Percentiles rank a stretch among this genome's conserved stretches.
Evolutionary conservation across 345 rosid species (phyloP).

Genomic region (Eucalyptus erythrocorys): DNA sequence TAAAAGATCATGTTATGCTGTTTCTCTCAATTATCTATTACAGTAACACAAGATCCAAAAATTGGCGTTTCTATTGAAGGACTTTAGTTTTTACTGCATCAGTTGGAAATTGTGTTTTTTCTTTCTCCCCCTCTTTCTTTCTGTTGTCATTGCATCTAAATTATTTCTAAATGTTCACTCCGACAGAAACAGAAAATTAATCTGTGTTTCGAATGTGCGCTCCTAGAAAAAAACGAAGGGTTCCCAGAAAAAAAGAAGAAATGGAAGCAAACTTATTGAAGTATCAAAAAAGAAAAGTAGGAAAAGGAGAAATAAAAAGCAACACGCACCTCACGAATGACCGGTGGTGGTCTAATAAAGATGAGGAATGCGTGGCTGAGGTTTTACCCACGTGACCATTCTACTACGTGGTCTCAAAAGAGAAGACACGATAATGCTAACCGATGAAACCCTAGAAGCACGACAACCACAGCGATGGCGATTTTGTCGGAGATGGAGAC

Average conservation of each 20-base stretch:
- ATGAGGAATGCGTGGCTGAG: background rate
- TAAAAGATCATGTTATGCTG: background rate
- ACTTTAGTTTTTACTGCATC: background rate
- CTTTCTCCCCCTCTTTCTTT: background rate
- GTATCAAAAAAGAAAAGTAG: background rate
- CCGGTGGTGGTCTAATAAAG: background rate
- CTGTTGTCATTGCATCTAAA: background rate
- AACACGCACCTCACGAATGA: background rate
- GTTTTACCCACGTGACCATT: background rate
- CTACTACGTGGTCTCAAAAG: background rate
- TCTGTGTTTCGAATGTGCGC: background rate
- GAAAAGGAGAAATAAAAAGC: background rate
- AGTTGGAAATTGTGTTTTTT: background rate
- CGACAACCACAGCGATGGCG: background rate
- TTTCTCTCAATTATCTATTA: background rate
- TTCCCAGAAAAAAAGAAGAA: background rate
- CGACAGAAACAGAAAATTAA: background rate
- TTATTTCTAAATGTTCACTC: background rate
- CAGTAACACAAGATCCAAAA: background rate
- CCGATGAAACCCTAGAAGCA: background rate
- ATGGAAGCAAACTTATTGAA: background rate
- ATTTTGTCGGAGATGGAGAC: background rate
- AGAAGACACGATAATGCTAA: background rate
- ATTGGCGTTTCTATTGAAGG: background rate
- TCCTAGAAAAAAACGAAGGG: background rate